Conservation (phyloP, 2,329 filamentous ascomycete species). For the Hymenoscyphus fructigenus region DNA sequence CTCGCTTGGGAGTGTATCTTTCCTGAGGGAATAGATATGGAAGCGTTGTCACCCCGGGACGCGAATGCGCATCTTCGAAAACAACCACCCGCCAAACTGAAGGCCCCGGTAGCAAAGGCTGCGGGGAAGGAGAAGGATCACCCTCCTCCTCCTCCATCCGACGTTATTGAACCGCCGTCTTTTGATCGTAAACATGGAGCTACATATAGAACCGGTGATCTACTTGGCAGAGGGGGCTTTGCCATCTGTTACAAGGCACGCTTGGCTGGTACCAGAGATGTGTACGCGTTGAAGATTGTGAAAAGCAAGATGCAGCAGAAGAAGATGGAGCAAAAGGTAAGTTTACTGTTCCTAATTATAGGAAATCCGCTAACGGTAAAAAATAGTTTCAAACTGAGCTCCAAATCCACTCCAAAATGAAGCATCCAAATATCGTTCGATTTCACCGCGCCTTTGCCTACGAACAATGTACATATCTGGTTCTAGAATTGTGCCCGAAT, state of each 20-base stretch:
- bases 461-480: slow-evolving; percentile 84
- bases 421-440: slow-evolving; percentile 91
- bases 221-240: slow-evolving; percentile 79
- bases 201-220: slow-evolving; percentile 70
- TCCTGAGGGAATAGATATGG: slow-evolving; percentile 53
- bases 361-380: not conserved
- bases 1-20: slow-evolving; percentile 29
- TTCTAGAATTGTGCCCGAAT: slow-evolving; percentile 91
- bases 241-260: slow-evolving; percentile 77
- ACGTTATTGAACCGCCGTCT: slow-evolving; percentile 63
- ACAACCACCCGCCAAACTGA: slow-evolving; percentile 43
- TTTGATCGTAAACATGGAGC: slow-evolving; percentile 68
- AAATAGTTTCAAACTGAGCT: slow-evolving; percentile 74
- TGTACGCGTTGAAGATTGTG: slow-evolving; percentile 78
- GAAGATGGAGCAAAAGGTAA: slow-evolving; percentile 79
- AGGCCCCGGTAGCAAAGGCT: slow-evolving; percentile 49
- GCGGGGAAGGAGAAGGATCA: slow-evolving; percentile 58
- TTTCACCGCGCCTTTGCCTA: slow-evolving; percentile 95
- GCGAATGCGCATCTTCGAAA: slow-evolving; percentile 58
- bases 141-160: slow-evolving; percentile 60
- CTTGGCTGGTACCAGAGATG: slow-evolving; percentile 63
- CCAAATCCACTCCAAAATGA: slow-evolving; percentile 98
- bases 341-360: slow-evolving; percentile 10
- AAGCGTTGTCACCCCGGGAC: slow-evolving; percentile 65
- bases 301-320: slow-evolving; percentile 76